Percentiles rank a stretch among this genome's conserved stretches.
phyloP scores from a whole-genome alignment of 192 early-diverging fungal genomes.

The Radiomyces spectabilis region DNA sequence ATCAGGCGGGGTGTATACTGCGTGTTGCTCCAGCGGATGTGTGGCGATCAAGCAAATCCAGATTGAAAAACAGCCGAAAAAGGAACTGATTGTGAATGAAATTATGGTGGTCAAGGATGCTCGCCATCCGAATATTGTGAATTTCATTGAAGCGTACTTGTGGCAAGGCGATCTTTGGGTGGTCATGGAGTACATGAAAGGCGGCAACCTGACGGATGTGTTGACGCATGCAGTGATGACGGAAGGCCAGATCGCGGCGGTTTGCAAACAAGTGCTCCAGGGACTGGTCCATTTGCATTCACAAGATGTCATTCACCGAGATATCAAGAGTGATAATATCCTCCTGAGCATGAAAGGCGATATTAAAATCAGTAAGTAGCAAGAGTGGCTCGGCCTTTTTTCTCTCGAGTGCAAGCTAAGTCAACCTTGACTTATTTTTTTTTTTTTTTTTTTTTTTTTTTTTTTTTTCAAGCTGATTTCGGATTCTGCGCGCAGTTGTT shows the following conservation, averaged over 20 bases:
- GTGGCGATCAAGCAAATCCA: conserved; percentile 98
- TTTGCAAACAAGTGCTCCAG: conserved; percentile 69
- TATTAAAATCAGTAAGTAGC: conserved; percentile 63
- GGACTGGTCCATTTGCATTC: conserved; percentile 72
- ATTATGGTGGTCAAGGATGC: conserved; percentile 82
- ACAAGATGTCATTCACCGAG: conserved; percentile 78
- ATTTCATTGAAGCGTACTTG: conserved; percentile 80
- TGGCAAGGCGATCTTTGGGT: conserved; percentile 85
- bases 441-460: not conserved
- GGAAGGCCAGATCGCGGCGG: conserved; percentile 80
- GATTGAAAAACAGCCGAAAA: conserved; percentile 90
- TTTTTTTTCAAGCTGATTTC: conserved; percentile 62
- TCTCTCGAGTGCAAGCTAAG: not conserved
- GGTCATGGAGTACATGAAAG: conserved; percentile 92
- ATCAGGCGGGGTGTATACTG: conserved; percentile 90
- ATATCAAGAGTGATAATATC: conserved; percentile 86
- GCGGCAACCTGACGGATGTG: conserved; percentile 78
- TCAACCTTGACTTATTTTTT: too few relatives aligned
- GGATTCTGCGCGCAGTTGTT: conserved; percentile 80
- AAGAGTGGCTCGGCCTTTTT: not conserved
- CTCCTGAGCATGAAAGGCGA: conserved; percentile 57
- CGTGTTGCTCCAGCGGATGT: conserved; percentile 47
- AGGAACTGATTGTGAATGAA: conserved; percentile 94
- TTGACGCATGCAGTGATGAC: conserved; percentile 75
- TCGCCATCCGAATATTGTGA: conserved; percentile 81